Base-by-base conservation (phyloP, 768 basidiomycete species). In the Pulveroboletus ravenelii region DNA sequence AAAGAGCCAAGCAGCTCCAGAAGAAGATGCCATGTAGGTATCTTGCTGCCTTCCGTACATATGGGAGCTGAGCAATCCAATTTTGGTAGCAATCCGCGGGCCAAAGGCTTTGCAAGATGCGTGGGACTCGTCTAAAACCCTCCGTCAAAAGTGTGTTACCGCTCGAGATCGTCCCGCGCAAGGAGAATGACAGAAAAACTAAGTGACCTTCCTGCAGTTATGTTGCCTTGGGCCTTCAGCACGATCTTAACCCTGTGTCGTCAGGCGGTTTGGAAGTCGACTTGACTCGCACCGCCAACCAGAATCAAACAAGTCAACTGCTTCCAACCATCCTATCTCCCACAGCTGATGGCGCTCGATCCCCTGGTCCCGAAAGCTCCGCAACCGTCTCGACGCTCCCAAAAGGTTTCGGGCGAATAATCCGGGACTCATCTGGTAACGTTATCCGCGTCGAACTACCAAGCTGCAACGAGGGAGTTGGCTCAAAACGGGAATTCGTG, bases 41-140 rank as follows among this genome's bases (percentile, higher is more conserved):
- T 29, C 10, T 38, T n/a, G 10, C 29, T 27, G 38, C n/a, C 23
- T 17, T 29, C 14, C 39, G 46, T 35, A 34, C 27, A 30, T 20
- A 35, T 17, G 14, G 43, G 52, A 41, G 17, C 53, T 62, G 41
- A 58, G 36, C 14, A 30, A 8, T 32, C 18, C 23, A 42, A 35
- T 10, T 39, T 50, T 58, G 51, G 56, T 68, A 85, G 89, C 85
- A 23, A 84, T 96, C 53, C 79, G 83, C 48, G 93, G 88, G 6
- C 92, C 93, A 2, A 84, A 86, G 63, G 75, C 78, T 10, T 72
- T 96, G 54, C 88, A 87, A 63, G 82, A 87, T 40, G 83, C 84
- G 48, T 97, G 93, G 93, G 89, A 97, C 68, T 81, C 81, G 57
- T 73, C 72, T 45, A 90, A 89, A 71, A 97, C 93, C 10, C 84